phyloP scores from a whole-genome alignment of 2,329 filamentous ascomycete species.

The Fonsecaea pugnacius region DNA sequence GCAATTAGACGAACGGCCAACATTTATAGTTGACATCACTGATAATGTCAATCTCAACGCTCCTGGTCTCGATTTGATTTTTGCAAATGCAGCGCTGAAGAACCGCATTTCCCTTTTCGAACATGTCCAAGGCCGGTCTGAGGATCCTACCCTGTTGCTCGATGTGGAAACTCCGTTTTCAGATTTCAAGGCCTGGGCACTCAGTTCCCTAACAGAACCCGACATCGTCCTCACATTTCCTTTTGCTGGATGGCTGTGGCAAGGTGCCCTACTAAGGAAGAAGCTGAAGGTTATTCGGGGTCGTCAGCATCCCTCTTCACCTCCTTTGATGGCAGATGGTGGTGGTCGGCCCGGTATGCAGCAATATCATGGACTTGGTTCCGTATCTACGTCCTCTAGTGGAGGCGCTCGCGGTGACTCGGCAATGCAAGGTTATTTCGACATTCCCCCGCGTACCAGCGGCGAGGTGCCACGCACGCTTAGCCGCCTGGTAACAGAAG shows the following conservation, averaged over 20 bases:
- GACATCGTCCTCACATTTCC: constrained; percentile 60
- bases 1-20: constrained; percentile 76
- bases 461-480: constrained; percentile 18
- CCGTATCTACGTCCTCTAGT: constrained; percentile 32
- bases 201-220: constrained; percentile 59
- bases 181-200: constrained; percentile 72
- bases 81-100: constrained; percentile 70
- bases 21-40: constrained; percentile 72
- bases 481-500: constrained; percentile 17
- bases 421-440: constrained; percentile 32
- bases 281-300: constrained; percentile 72
- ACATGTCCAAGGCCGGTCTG: constrained; percentile 58
- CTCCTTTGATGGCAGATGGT: constrained; percentile 40
- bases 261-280: constrained; percentile 69
- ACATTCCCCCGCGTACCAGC: constrained; percentile 22
- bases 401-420: constrained; percentile 34
- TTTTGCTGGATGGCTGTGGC: constrained; percentile 72
- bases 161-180: constrained; percentile 52
- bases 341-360: constrained; percentile 37
- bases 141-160: constrained; percentile 49
- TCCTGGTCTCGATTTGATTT: constrained; percentile 65
- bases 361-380: constrained; percentile 43
- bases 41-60: constrained; percentile 61
- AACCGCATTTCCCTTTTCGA: constrained; percentile 60
- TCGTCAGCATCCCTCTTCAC: constrained; percentile 35